phyloP scores from a whole-genome alignment of 345 rosid species.

The Populus euphratica region DNA sequence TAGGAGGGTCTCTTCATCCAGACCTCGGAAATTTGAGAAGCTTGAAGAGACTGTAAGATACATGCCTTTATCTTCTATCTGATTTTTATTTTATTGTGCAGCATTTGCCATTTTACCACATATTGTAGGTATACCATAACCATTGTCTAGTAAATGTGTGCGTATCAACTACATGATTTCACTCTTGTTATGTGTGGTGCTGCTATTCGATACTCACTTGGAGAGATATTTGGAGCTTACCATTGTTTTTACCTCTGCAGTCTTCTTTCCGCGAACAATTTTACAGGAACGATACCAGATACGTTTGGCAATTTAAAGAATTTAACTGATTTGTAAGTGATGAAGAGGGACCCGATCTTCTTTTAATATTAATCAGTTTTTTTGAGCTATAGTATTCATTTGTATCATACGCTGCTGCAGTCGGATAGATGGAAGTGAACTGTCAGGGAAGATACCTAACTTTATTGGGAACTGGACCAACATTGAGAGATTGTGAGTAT shows the following conservation, averaged over 20 bases:
- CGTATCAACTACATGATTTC: not conserved
- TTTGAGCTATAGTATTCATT: not conserved
- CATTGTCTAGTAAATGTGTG: not conserved
- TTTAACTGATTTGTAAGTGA: constrained; percentile 72
- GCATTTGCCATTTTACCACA: no score
- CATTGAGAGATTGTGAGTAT: constrained; percentile 55
- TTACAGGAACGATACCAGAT: constrained; percentile 67
- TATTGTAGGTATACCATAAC: no score
- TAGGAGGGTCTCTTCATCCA: constrained; percentile 58
- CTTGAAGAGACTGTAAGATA: constrained; percentile 52
- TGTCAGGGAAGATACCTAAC: constrained; percentile 75
- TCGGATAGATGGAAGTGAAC: constrained; percentile 67
- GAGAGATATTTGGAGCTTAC: not conserved
- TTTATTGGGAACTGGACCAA: constrained; percentile 80
- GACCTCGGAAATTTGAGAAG: constrained; percentile 56
- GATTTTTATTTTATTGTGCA: not conserved
- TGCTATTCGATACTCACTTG: not conserved
- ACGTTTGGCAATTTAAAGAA: constrained; percentile 57
- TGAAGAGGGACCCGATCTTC: not conserved
- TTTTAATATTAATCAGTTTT: not conserved
- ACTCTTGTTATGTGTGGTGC: not conserved
- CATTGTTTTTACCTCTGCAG: constrained; percentile 28
- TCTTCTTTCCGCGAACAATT: constrained; percentile 66
- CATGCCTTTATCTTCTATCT: not conserved
- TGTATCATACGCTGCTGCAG: constrained; percentile 28